phyloP scores from a whole-genome alignment of 441 rosid species.

The Aleurites moluccanus region DNA sequence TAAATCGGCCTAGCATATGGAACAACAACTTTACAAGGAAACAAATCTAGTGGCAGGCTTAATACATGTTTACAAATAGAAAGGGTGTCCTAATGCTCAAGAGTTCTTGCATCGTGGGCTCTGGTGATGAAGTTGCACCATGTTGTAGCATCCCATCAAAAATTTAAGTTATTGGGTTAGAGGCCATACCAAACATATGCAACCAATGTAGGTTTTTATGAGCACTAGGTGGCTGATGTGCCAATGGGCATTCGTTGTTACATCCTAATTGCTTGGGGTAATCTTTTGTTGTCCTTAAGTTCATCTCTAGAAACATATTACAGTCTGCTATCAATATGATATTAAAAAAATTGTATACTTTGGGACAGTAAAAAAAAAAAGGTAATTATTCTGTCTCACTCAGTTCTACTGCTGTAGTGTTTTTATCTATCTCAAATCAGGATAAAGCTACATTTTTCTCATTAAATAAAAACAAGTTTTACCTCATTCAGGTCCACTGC shows the following conservation, averaged over 20 bases:
- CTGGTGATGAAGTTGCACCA: background rate
- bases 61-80: background rate
- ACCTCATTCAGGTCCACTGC: background rate
- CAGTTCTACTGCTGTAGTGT: background rate
- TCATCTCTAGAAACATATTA: background rate
- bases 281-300: background rate
- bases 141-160: background rate
- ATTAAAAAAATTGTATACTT: background rate
- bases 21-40: background rate
- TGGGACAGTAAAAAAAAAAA: background rate
- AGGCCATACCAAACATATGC: background rate
- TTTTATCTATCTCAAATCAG: background rate
- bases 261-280: background rate
- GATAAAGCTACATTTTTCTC: background rate
- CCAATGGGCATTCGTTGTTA: background rate
- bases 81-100: background rate
- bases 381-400: background rate
- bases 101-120: background rate
- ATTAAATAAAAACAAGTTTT: slow-evolving; percentile 6
- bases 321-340: background rate
- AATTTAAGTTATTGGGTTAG: background rate
- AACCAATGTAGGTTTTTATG: too few relatives aligned
- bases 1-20: background rate
- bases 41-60: background rate
- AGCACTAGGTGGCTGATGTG: background rate